These are phyloP conservation scores for Naumovozyma baii DNA, from an alignment of 805 yeast species.

Conservation along the genomic window DNA sequence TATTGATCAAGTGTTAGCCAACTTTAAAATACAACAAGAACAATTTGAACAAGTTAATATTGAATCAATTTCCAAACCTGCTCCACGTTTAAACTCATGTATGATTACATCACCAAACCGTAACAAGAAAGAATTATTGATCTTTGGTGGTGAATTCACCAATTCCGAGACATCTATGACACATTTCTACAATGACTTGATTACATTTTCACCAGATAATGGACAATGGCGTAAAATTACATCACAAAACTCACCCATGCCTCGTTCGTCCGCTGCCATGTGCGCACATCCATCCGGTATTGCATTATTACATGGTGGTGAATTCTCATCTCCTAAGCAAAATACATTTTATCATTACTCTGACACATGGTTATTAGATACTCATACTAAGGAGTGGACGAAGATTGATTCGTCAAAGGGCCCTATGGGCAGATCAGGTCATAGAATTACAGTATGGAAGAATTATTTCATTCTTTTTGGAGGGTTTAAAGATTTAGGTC, in stretches of 20 bases:
- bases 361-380: conserved; percentile 90
- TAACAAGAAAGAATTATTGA: conserved; percentile 63
- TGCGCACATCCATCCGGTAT: conserved; percentile 87
- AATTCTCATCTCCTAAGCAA: conserved; percentile 92
- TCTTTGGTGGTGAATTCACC: conserved; percentile 85
- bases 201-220: conserved; percentile 61
- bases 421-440: conserved; percentile 88
- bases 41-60: conserved; percentile 63
- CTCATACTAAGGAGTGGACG: conserved; percentile 79
- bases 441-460: conserved; percentile 84
- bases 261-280: conserved; percentile 90
- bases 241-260: conserved; percentile 83
- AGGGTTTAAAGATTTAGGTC: conserved; percentile 85
- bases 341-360: conserved; percentile 92
- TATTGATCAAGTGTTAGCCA: conserved; percentile 71
- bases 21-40: conserved; percentile 71
- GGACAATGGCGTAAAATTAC: conserved; percentile 71
- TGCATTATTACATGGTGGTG: conserved; percentile 86
- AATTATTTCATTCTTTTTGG: conserved; percentile 79
- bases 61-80: conserved; percentile 49
- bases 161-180: conserved; percentile 39
- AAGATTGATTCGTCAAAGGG: conserved; percentile 67
- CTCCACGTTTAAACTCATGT: conserved; percentile 62
- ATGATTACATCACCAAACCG: conserved; percentile 67
- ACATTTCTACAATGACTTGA: conserved; percentile 73